Base-by-base conservation (phyloP, 345 rosid genomes). In the Clausena lansium region DNA sequence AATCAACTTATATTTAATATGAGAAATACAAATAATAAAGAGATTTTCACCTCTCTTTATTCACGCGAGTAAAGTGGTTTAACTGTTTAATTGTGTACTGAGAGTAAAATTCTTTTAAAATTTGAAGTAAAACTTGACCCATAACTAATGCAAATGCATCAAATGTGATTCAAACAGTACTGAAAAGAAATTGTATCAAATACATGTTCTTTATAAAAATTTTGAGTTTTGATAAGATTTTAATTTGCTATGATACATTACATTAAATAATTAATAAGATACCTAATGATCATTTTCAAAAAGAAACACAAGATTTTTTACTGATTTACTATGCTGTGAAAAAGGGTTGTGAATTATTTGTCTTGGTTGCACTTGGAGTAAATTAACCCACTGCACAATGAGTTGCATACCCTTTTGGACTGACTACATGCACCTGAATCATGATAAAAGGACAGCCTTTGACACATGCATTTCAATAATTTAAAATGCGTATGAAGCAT, bases 321-420 rank as follows among this genome's bases (percentile, higher is more conserved):
- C 30, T 39, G 25, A 2, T 39, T 64, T n/a, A 39, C 55, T 22
- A 68, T 11, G 15, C 9, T 70, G 24, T 50, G 61, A 52, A 70
- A 28, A 20, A 17, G n/a, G 36, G 73, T 25, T 28, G 54, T 28
- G 25, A 50, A 24, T 41, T 24, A 6, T 24, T n/a, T 39, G 24
- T 25, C 15, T 45, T 54, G 57, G 22, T 19, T 52, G 47, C 33
- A 65, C 14, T 65, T 24, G 38, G 11, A 3, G 25, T 19, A 19
- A 2, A 76, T 36, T 58, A 61, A 35, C 32, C 32, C 52, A 2
- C 35, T 50, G 0, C 25, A 28, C 45, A 30, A 13, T 9, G 9
- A 64, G 20, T n/a, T 19, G 47, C 36, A 64, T 54, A 3, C 73
- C 54, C 35, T 28, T 78, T 78, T 64, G 47, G 77, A 78, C 81